These are phyloP conservation scores for Cantharellus anzutake DNA, from an alignment of 768 basidiomycete genomes.

Conservation along the genomic window DNA sequence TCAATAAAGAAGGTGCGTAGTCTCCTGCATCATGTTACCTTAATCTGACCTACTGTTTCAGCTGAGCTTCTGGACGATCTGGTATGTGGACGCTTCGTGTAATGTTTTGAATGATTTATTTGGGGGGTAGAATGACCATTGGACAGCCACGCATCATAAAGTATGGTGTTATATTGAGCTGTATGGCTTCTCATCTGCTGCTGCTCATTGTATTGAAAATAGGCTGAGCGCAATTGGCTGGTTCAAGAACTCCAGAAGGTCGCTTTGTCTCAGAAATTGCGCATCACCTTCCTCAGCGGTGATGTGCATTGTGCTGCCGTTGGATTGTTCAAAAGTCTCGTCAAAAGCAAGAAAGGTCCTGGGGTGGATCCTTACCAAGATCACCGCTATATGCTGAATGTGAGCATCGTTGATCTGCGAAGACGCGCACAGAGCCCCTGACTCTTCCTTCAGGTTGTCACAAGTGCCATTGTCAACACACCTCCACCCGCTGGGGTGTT, in stretches of 20 bases:
- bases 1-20: constrained; percentile 41
- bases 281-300: constrained; percentile 77
- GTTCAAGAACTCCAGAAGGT: constrained; percentile 61
- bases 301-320: constrained; percentile 90
- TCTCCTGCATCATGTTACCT: background rate
- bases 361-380: constrained; percentile 39
- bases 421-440: background rate
- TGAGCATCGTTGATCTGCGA: constrained; percentile 6
- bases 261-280: constrained; percentile 37
- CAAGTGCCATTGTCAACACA: constrained; percentile 93
- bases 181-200: background rate
- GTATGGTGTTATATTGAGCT: background rate
- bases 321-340: constrained; percentile 52
- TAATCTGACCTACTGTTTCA: constrained; percentile 14
- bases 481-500: constrained; percentile 67
- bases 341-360: constrained; percentile 24
- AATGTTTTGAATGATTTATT: background rate
- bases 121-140: constrained; percentile 5
- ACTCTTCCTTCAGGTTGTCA: constrained; percentile 25
- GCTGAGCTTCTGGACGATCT: constrained; percentile 90
- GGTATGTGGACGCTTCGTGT: constrained; percentile 21
- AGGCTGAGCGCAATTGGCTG: constrained; percentile 86
- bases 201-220: constrained; percentile 26
- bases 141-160: background rate
- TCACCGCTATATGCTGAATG: constrained; percentile 78